Percentiles rank a stretch among this genome's conserved stretches.
These are phyloP conservation scores for Aspergillus nanangensis DNA, from an alignment of 495 filamentous ascomycete genomes.

Conservation along the genomic window DNA sequence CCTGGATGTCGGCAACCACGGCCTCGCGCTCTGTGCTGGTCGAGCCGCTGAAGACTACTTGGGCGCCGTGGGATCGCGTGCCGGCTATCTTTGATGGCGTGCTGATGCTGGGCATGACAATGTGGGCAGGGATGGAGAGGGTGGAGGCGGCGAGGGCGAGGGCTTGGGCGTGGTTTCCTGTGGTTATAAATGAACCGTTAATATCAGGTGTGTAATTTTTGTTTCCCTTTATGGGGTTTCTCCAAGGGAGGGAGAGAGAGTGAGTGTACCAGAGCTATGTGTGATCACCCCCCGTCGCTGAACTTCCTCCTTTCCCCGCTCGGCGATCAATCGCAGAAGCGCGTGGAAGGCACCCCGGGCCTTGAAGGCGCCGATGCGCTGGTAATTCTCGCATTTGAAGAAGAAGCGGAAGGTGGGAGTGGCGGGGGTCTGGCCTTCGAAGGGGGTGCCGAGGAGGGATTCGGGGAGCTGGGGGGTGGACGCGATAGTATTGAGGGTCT, in stretches of 20 bases:
- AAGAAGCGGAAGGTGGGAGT: constrained; percentile 68
- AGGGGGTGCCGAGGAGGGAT: constrained; percentile 51
- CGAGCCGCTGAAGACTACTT: constrained; percentile 77
- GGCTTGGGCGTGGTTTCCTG: constrained; percentile 95
- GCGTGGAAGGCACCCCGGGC: constrained; percentile 88
- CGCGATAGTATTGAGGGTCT: constrained; percentile 67
- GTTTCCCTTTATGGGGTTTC: too few species aligned
- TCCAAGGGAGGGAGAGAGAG: background rate
- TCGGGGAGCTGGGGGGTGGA: constrained; percentile 60
- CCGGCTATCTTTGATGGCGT: constrained; percentile 82
- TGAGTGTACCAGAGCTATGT: constrained; percentile 71
- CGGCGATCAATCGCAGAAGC: constrained; percentile 62
- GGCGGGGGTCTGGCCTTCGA: constrained; percentile 54
- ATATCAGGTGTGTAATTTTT: constrained; percentile 13
- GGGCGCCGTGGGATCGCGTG: constrained; percentile 68
- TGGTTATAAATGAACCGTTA: background rate
- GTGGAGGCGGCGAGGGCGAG: constrained; percentile 79
- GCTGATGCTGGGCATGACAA: constrained; percentile 87
- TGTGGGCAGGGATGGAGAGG: constrained; percentile 62
- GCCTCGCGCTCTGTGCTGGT: constrained; percentile 80
- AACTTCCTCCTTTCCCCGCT: constrained; percentile 54
- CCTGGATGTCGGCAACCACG: constrained; percentile 60
- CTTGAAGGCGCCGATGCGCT: constrained; percentile 93
- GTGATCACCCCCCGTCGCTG: constrained; percentile 74
- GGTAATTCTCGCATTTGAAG: constrained; percentile 96